Conservation (phyloP, 441 rosid genomes). For the Pelargonium cotyledonis region DNA sequence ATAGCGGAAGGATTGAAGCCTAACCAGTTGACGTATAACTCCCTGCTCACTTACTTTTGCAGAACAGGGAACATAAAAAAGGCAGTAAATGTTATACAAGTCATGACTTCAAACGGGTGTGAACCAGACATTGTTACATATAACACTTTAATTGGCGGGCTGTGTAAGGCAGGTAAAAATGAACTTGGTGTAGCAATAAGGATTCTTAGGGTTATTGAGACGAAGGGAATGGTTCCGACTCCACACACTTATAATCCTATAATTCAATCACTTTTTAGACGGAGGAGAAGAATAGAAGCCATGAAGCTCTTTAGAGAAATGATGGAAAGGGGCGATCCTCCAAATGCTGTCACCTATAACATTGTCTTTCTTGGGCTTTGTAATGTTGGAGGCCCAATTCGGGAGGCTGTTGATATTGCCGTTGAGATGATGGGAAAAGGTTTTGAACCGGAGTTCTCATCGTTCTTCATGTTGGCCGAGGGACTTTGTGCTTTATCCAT, state of each 20-base stretch:
- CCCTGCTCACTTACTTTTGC: constrained; percentile 74
- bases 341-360: constrained; percentile 59
- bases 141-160: constrained; percentile 69
- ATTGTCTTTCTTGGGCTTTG: constrained; percentile 77
- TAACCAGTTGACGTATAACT: constrained; percentile 78
- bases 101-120: constrained; percentile 71
- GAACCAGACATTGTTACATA: constrained; percentile 83
- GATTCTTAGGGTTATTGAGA: constrained; percentile 63
- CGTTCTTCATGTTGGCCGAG: constrained; percentile 78
- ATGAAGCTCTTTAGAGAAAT: constrained; percentile 76
- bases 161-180: constrained; percentile 77
- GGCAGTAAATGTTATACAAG: constrained; percentile 75
- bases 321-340: constrained; percentile 50
- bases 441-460: constrained; percentile 62
- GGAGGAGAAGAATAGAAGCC: constrained; percentile 58
- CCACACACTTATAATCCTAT: constrained; percentile 84
- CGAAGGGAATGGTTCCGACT: constrained; percentile 65
- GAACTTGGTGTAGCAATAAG: constrained; percentile 63
- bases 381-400: constrained; percentile 76
- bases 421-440: constrained; percentile 72
- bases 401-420: constrained; percentile 76
- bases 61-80: constrained; percentile 64
- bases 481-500: constrained; percentile 64
- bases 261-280: constrained; percentile 60
- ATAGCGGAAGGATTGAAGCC: constrained; percentile 83